Base-by-base conservation (phyloP, 2,329 filamentous ascomycete genomes). In the Monosporascus sp. region DNA sequence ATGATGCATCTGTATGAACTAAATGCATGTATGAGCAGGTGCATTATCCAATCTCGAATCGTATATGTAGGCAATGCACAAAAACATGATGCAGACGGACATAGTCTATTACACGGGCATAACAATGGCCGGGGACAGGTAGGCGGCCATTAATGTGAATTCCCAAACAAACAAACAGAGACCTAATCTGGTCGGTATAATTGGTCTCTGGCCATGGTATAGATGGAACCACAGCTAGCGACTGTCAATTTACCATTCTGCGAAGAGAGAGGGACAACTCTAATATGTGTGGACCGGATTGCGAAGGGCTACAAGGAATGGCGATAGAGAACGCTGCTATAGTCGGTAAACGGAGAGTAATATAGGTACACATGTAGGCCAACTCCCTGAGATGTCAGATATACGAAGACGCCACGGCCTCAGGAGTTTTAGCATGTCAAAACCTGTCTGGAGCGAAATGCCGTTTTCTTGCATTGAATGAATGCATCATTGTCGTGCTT, bases 111-210 rank as follows among this genome's bases (percentile, higher is more conserved):
- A 26, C 20, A 49, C 47, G 35, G 47, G 37, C 51, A 57, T 57
- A 52, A 56, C 59, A 37, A 50, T 31, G 49, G 52, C 45, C 45
- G 20, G 48, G 17, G 19, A 27, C 48, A 40, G 37, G 7, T 19
- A 31, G 26, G 16, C 26, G 8, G 19, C 37, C 38, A 16, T 50
- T 45, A 35, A 47, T 38, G 44, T 46, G 46, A 20, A 27, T 35
- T 26, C 24, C 52, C 43, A 56, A 56, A 60, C 53, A 59, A 60
- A 56, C 53, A 57, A 57, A 48, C 27, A 52, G 20, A 22, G 45
- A 48, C 27, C 38, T 17, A 11, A 48, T 26, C 49, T 11, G 22
- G 17, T 22, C 22, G n/a, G 22, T 38, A 51, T 46, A 19, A 46
- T 40, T 51, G 49, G 49, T 27, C 24, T 7, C 17, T 27, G 16